Evolutionary conservation across 2,329 filamentous ascomycete genomes (phyloP), one percentile per base, ranked within the genome.

Genomic region (Blumeria graminis): DNA sequence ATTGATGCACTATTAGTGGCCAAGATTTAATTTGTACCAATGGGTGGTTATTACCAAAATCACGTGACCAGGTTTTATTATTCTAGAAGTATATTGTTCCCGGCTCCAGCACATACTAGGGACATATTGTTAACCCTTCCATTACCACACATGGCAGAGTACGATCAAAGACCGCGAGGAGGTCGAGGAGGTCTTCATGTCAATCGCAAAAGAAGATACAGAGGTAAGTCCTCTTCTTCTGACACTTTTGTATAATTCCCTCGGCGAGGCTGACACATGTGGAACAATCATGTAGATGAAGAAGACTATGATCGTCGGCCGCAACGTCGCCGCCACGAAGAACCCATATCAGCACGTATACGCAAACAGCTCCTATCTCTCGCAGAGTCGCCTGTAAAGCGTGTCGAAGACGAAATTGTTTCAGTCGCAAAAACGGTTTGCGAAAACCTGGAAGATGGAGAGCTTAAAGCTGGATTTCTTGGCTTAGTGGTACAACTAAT

Each of bases 391-490:
- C 82, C 85, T 57, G 72, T 88, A 64, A 81, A 83, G 63, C 77
- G 80, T 64, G 85, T 84, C 68, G 80, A 88, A 64, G 86, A 93
- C 62, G 86, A 92, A 66, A 80, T 87, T 39, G 74, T 77, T 57
- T 75, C 76, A 55, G 82, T 93, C 63, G 86, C 85, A 35, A 84
- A 82, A 63, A 77, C 82, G 53, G 78, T 94, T 14, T 76, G 82
- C 35, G 86, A 94, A 48, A 84, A 93, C 68, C 84, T 84, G 66
- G 88, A 93, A n/a, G 84, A 93, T 65, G 80, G 82, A 62, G 83
- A 88, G 62, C 71, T 94, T 56, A 81, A 81, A 61, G 76, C 74
- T 35, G 79, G 75, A 55, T 93, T 94, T 67, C 73, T 85, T 61
- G 78, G 82, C 57, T 75, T 94, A 34, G 73, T 81, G 7, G 71